A percentile compares a stretch with the other conserved stretches of the same genome.
phyloP scores from a whole-genome alignment of 164 flowering plant genomes.

The Euptelea pleiosperma region DNA sequence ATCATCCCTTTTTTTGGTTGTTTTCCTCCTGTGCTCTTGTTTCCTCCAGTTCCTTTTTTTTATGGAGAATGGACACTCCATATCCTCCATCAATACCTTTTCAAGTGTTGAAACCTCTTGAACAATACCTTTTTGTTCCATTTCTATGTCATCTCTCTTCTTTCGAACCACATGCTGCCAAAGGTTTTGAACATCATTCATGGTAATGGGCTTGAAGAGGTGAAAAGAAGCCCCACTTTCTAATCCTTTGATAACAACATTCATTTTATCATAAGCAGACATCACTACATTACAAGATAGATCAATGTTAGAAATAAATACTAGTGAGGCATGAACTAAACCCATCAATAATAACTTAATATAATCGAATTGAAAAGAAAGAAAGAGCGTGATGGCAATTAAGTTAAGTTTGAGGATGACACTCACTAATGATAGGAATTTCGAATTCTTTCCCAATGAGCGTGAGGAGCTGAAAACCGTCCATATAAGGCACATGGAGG shows the following conservation, averaged over 20 bases:
- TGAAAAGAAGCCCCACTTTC: not conserved
- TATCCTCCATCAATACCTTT: not conserved
- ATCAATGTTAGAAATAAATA: not conserved
- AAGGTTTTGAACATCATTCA: not conserved
- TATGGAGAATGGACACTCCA: not conserved
- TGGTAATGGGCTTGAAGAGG: conserved; percentile 6
- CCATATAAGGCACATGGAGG: not conserved
- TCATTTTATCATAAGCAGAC: conserved; percentile 7
- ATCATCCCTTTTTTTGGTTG: not conserved
- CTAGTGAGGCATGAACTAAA: too few relatives aligned
- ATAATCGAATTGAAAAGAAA: not conserved
- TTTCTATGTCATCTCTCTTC: not conserved
- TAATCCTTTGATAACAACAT: not conserved
- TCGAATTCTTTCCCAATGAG: not conserved
- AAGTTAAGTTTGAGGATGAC: too few relatives aligned
- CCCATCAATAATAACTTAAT: too few relatives aligned
- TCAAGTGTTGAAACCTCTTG: not conserved
- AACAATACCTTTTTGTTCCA: not conserved
- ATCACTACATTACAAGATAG: conserved; percentile 9
- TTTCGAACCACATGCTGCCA: conserved; percentile 7
- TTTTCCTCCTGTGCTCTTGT: not conserved
- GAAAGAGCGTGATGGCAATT: not conserved
- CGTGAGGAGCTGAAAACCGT: conserved; percentile 1
- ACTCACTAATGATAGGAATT: conserved; percentile 5
- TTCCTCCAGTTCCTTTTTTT: not conserved